Base-by-base conservation (phyloP, 2,329 filamentous ascomycete genomes). In the Exserohilum turcica region DNA sequence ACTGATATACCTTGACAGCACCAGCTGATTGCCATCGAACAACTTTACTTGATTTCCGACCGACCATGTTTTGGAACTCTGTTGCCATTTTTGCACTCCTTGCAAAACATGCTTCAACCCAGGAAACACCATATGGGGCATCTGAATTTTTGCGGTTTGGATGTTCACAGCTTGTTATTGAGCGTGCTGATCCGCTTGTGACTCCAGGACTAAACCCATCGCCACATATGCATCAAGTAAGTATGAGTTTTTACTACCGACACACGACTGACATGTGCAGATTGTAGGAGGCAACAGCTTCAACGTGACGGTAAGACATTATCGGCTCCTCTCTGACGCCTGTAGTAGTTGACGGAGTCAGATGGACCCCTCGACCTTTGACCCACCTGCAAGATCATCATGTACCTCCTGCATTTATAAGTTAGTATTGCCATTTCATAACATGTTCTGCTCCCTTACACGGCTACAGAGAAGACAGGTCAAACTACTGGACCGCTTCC, bases 401-500 rank as follows among this genome's bases (percentile, higher is more conserved):
- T 71, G 67, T 49, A 70, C 67, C 6, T 69, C 60, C 19, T 70
- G 67, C 42, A 68, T 64, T 7, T 69, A 68, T 38, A 63, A 51
- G n/a, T 18, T 2, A 39, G 35, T 27, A 7, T 10, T 16, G 32
- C 12, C 29, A n/a, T 32, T 8, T 8, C 16, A 8, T 13, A 12
- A 29, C 21, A n/a, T 18, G 7, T 7, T 13, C 3, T 7, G n/a
- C 28, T 31, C 16, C 32, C 28, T 32, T 12, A 43, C 6, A 15
- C 12, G 7, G 16, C 2, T 28, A n/a, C 37, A 51, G 27, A 45
- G 36, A 35, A 27, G 24, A 10, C 6, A 35, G 37, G 57, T 56
- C 36, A 68, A 70, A 51, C 32, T 71, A 71, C 54, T 71, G 68
- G 68, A 71, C 68, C 2, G 68, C 67, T 16, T 60, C 66, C 1